These are phyloP conservation scores for Naganishia vishniacii DNA, from an alignment of 768 basidiomycete species.

Conservation along the genomic window DNA sequence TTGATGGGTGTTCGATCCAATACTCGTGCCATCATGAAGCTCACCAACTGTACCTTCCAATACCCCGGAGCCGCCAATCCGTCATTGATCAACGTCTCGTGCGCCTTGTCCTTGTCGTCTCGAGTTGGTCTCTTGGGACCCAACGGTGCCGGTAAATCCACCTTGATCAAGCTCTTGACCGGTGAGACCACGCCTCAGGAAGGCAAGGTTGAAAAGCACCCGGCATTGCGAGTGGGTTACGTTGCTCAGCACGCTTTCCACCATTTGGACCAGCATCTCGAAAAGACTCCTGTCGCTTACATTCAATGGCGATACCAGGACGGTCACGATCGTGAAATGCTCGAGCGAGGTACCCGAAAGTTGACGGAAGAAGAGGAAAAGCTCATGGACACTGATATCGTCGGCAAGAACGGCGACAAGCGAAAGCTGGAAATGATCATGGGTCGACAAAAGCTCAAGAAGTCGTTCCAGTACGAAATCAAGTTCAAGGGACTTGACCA, in stretches of 20 bases:
- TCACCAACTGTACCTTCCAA: slow-evolving; percentile 83
- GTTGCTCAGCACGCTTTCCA: slow-evolving; percentile 98
- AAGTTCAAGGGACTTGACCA: slow-evolving; percentile 51
- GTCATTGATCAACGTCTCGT: slow-evolving; percentile 79
- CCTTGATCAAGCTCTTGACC: slow-evolving; percentile 87
- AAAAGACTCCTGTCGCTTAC: slow-evolving; percentile 93
- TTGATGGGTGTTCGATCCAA: slow-evolving; percentile 95
- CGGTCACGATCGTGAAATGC: slow-evolving; percentile 88
- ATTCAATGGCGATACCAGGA: slow-evolving; percentile 97
- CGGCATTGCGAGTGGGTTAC: slow-evolving; percentile 86
- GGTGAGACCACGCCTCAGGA: slow-evolving; percentile 88
- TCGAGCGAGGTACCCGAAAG: slow-evolving; percentile 87
- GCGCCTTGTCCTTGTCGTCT: slow-evolving; percentile 87
- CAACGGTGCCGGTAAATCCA: slow-evolving; percentile 94
- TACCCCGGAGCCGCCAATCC: slow-evolving; percentile 79
- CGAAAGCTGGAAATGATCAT: slow-evolving; percentile 89
- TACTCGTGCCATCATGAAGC: slow-evolving; percentile 90
- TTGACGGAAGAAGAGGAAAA: slow-evolving; percentile 79
- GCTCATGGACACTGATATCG: slow-evolving; percentile 74
- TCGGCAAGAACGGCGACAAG: slow-evolving; percentile 82
- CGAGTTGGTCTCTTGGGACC: slow-evolving; percentile 88
- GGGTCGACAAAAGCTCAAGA: slow-evolving; percentile 96
- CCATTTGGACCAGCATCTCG: slow-evolving; percentile 83
- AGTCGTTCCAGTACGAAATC: slow-evolving; percentile 82
- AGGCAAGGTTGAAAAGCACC: slow-evolving; percentile 89